A percentile compares a stretch with the other conserved stretches of the same genome.
phyloP scores from a whole-genome alignment of 75 land plant species.

The Azolla pinnata region DNA sequence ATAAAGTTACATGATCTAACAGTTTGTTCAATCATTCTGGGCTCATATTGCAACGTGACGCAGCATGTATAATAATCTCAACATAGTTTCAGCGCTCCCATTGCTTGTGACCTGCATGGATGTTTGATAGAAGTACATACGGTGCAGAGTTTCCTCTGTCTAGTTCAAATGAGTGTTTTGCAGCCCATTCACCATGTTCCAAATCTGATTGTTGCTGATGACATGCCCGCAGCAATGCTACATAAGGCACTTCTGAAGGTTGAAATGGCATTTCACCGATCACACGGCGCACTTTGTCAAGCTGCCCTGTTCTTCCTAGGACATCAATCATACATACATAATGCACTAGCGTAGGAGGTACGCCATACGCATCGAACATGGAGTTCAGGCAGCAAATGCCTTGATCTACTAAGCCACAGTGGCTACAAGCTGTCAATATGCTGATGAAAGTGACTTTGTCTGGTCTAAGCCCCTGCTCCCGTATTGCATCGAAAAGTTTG shows the following conservation, averaged over 20 bases:
- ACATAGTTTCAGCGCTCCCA: no score
- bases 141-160: conserved; percentile 10
- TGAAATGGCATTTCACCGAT: conserved; percentile 12
- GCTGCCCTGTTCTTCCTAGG: conserved; percentile 13
- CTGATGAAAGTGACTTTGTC: conserved; percentile 44
- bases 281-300: conserved; percentile 4
- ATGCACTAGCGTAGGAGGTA: conserved; percentile 2
- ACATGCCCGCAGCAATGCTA: conserved; percentile 12
- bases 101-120: no score
- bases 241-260: conserved; percentile 11
- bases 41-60: no score
- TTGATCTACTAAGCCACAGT: conserved; percentile 23
- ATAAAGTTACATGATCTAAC: no score
- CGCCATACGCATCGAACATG: conserved; percentile 6
- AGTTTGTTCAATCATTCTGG: no score
- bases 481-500: conserved; percentile 33
- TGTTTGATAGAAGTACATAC: conserved; percentile 14
- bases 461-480: conserved; percentile 23
- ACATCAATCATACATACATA: conserved; percentile 20
- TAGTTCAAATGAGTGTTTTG: conserved; percentile 6
- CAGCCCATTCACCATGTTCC: conserved; percentile 10
- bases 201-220: conserved; percentile 4
- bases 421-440: conserved; percentile 40
- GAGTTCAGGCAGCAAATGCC: conserved; percentile 18
- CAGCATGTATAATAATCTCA: no score